Base-by-base conservation (phyloP, 2,329 filamentous ascomycete genomes). In the Aspergillus ibericus region DNA sequence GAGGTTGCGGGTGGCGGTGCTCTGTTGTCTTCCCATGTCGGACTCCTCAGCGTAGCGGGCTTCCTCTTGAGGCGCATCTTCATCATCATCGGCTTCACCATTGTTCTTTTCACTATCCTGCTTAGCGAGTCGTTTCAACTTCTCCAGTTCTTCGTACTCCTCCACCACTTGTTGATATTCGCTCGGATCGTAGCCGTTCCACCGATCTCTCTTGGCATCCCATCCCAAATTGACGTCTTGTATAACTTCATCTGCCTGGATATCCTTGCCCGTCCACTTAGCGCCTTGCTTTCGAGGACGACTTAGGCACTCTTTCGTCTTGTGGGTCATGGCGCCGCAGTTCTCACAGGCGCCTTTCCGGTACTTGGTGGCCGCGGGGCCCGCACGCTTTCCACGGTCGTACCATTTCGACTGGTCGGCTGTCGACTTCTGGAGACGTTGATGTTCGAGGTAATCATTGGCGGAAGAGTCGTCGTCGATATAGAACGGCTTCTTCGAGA, bases 311-410 rank as follows among this genome's bases (percentile, higher is more conserved):
- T 98, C 93, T 72, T 96, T 96, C 53, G 87, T 89, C 78, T 96
- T 96, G 78, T 99, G 95, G 64, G 91, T 92, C 90, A 98, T 96
- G 58, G 92, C 89, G 69, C 95, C 95, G 79, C 95, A 99, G 78
- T 99, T 99, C 77, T 98, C 93, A 79, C 95, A 99, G 54, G 95
- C 93, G 71, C 96, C 95, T 80, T 98, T 99, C 65, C 96, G 91
- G 74, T 91, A 99, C 73, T 97, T 99, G 65, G 95, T 99, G 52
- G 93, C 92, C 0, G 92, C 92, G 4, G 92, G 91, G 0, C 91
- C 92, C 10, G 85, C 78, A 72, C 91, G 93, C 78, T 90, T 89
- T 53, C 92, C 92, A 44, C 95, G 89, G 61, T 96, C 91, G 78
- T 97, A 96, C 93, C 93, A 96, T 86, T 91, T 89, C 27, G 90